A percentile compares a stretch with the other conserved stretches of the same genome.
These are phyloP conservation scores for Rhododendron mucronatum DNA, from an alignment of 148 eudicot genomes.

Conservation along the genomic window DNA sequence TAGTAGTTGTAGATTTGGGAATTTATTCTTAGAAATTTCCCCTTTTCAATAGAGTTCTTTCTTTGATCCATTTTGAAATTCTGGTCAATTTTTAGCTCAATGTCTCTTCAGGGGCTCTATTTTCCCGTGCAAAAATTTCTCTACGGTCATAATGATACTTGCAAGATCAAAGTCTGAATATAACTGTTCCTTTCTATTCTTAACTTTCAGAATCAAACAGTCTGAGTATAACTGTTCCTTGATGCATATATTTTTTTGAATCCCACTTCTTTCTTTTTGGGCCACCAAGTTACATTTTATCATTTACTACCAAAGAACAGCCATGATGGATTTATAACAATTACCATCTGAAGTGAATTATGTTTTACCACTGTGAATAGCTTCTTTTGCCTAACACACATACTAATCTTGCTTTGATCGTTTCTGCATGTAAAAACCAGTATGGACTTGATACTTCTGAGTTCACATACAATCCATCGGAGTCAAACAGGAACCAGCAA, in stretches of 20 bases:
- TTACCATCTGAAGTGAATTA: neutral
- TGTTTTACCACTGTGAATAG: neutral
- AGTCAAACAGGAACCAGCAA: constrained; percentile 58
- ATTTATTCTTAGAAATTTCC: neutral
- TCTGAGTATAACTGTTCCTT: neutral
- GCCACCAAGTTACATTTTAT: neutral
- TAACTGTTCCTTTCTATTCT: neutral
- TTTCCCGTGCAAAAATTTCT: neutral
- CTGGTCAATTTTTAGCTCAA: neutral
- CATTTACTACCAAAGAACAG: neutral
- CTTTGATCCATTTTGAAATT: neutral
- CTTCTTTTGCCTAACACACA: neutral
- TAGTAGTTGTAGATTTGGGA: neutral
- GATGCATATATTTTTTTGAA: constrained; percentile 1
- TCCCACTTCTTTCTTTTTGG: neutral
- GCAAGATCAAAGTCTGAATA: neutral
- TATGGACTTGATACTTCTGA: constrained; percentile 93
- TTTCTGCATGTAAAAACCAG: constrained; percentile 31
- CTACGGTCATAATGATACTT: neutral
- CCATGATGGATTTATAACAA: neutral
- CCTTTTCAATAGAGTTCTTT: neutral
- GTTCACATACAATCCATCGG: constrained; percentile 88
- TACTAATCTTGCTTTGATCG: neutral
- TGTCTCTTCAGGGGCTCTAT: neutral
- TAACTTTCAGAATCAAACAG: neutral